Conservation (phyloP, 148 eudicot species). For the Polygonum aviculare region DNA sequence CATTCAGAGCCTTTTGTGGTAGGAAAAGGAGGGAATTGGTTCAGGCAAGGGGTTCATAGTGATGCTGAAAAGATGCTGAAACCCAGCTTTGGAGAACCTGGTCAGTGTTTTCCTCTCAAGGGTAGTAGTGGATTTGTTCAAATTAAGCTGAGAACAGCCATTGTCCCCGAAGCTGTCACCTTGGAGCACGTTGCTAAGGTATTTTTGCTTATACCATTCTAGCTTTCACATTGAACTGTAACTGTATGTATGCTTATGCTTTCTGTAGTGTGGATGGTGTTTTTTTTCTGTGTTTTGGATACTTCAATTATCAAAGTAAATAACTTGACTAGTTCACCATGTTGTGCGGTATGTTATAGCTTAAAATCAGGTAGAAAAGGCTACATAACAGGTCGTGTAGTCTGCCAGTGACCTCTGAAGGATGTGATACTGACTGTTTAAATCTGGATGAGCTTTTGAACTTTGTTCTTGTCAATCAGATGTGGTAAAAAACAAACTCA, state of each 20-base stretch:
- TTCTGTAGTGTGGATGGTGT: background rate
- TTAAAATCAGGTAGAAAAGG: background rate
- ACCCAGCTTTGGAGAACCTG: conserved; percentile 93
- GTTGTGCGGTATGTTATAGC: background rate
- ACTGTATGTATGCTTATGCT: background rate
- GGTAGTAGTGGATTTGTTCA: conserved; percentile 72
- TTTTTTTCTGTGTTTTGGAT: background rate
- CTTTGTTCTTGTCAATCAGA: background rate
- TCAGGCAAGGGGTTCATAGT: conserved; percentile 26
- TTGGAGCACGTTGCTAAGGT: conserved; percentile 91
- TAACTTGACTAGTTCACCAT: background rate
- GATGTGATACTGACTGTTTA: background rate
- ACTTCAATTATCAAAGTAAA: background rate
- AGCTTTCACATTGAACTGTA: background rate
- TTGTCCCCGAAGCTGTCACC: conserved; percentile 76
- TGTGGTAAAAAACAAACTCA: background rate
- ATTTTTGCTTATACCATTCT: conserved; percentile 6
- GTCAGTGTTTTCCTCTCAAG: conserved; percentile 76
- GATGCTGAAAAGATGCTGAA: conserved; percentile 57
- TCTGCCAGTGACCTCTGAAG: background rate
- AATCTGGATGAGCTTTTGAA: background rate
- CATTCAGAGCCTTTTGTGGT: conserved; percentile 47
- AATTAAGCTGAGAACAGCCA: conserved; percentile 59
- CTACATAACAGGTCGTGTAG: background rate
- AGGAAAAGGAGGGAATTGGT: conserved; percentile 27